A percentile compares a stretch with the other conserved stretches of the same genome.
These are phyloP conservation scores for Nannizziopsis arthrosporioides DNA, from an alignment of 2,329 filamentous ascomycete species.

Conservation along the genomic window DNA sequence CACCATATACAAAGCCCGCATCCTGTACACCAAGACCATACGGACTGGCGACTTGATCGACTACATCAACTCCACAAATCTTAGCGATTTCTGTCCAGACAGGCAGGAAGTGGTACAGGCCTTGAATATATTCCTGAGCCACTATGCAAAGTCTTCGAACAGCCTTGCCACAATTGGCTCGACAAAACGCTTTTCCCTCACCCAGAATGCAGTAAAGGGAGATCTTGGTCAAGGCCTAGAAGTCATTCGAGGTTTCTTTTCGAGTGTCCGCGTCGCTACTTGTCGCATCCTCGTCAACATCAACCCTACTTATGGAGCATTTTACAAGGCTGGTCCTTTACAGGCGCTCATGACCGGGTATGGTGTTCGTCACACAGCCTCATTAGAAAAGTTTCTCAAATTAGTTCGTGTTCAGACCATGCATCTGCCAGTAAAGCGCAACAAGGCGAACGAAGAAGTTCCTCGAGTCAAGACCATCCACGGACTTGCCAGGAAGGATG, in stretches of 20 bases:
- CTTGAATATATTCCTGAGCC: conserved; percentile 47
- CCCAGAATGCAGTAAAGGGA: conserved; percentile 22
- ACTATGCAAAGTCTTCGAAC: conserved; percentile 34
- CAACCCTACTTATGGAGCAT: conserved; percentile 50
- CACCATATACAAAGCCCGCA: conserved; percentile 27
- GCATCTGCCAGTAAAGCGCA: conserved; percentile 31
- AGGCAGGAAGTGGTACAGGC: conserved; percentile 45
- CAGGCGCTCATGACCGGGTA: conserved; percentile 25
- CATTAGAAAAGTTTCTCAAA: conserved; percentile 28
- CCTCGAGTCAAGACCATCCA: conserved; percentile 37
- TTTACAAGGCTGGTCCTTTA: conserved; percentile 42
- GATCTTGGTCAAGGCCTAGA: conserved; percentile 43
- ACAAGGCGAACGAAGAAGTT: conserved; percentile 23
- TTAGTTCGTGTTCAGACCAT: conserved; percentile 31
- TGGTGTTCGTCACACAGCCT: conserved; percentile 11
- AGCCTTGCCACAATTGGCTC: conserved; percentile 38
- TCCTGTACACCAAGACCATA: conserved; percentile 27
- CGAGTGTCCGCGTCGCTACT: conserved; percentile 49
- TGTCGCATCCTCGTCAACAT: conserved; percentile 50
- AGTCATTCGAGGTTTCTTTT: conserved; percentile 50
- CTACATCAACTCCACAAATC: conserved; percentile 31
- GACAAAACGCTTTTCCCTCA: conserved; percentile 43
- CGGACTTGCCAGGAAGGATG: conserved; percentile 32
- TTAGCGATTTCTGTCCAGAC: conserved; percentile 29
- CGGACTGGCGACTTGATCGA: conserved; percentile 34